phyloP scores from a whole-genome alignment of 306 rosid species.

The Rubus idaeus region DNA sequence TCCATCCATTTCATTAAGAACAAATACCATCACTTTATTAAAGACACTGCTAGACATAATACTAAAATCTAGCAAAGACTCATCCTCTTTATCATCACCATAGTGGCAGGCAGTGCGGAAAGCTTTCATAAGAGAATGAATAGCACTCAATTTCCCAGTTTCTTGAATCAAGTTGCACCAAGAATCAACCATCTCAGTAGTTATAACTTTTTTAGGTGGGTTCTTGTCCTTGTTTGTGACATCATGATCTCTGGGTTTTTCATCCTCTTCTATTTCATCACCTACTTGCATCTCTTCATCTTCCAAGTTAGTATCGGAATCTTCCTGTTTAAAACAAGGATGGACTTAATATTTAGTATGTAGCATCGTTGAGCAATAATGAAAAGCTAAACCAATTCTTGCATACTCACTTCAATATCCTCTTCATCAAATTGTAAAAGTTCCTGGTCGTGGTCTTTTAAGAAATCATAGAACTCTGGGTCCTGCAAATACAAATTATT shows the following conservation, averaged over 20 bases:
- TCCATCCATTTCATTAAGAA: slow-evolving; percentile 83
- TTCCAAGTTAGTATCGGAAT: slow-evolving; percentile 48
- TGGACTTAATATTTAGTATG: background rate
- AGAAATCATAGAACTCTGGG: slow-evolving; percentile 74
- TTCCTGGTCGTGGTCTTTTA: slow-evolving; percentile 74
- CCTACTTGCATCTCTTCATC: slow-evolving; percentile 44
- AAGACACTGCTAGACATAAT: slow-evolving; percentile 81
- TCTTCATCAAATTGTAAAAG: slow-evolving; percentile 77
- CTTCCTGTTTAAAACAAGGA: slow-evolving; percentile 54
- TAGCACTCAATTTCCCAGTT: slow-evolving; percentile 56
- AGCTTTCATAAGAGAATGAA: slow-evolving; percentile 74
- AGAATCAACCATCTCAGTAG: slow-evolving; percentile 70
- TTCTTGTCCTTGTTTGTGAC: slow-evolving; percentile 41
- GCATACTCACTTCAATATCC: slow-evolving; percentile 59
- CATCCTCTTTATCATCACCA: slow-evolving; percentile 76
- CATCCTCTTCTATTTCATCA: slow-evolving; percentile 32
- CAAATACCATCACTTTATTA: slow-evolving; percentile 85
- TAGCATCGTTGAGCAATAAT: background rate
- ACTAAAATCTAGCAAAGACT: slow-evolving; percentile 51
- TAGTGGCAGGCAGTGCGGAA: slow-evolving; percentile 90
- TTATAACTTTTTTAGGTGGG: slow-evolving; percentile 50
- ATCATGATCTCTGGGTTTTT: slow-evolving; percentile 31
- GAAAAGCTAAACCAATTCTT: background rate
- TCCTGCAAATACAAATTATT: slow-evolving; percentile 52
- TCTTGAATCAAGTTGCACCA: slow-evolving; percentile 66